Conservation (phyloP, 306 rosid species). For the Alnus rubra region DNA sequence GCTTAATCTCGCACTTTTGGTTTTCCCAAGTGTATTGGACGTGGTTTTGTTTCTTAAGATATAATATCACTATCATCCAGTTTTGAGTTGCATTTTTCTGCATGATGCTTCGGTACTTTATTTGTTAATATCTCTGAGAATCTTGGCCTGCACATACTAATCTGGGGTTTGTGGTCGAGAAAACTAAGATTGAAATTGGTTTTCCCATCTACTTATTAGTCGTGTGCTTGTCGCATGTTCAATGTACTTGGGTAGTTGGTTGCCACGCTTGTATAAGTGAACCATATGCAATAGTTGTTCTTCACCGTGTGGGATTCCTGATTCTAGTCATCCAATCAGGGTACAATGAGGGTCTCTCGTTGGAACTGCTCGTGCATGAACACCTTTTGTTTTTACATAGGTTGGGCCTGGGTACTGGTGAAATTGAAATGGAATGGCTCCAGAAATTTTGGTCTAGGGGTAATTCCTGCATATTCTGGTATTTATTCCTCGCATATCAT, state of each 20-base stretch:
- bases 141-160: background rate
- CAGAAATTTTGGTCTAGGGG: background rate
- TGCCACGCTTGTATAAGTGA: background rate
- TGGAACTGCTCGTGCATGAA: background rate
- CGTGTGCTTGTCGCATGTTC: background rate
- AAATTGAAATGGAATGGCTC: background rate
- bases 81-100: background rate
- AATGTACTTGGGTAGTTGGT: background rate
- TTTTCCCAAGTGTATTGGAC: background rate
- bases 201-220: background rate
- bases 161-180: background rate
- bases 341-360: background rate
- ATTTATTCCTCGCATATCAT: background rate
- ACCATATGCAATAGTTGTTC: background rate
- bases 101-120: background rate
- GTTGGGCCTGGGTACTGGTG: background rate
- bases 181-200: background rate
- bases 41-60: background rate
- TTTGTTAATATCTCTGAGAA: background rate
- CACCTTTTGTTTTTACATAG: background rate
- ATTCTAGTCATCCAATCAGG: background rate
- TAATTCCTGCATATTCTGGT: background rate
- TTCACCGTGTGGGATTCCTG: background rate
- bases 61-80: background rate
- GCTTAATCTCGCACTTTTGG: background rate